Base-by-base conservation (phyloP, 2,329 filamentous ascomycete species). In the Epichloe brachyelytri region DNA sequence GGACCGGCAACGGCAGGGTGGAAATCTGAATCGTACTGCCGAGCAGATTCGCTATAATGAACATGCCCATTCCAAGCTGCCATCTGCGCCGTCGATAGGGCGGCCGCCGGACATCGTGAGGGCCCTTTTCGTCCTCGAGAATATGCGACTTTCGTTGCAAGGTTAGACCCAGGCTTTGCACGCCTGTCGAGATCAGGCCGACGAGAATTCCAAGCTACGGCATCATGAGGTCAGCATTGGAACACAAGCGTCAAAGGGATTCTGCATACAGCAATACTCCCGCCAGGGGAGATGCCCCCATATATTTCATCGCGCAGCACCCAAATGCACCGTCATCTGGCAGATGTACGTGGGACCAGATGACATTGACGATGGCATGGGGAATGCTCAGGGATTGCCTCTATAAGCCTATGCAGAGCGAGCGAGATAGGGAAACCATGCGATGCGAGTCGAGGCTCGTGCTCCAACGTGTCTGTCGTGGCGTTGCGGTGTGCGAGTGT, bases 11-110 rank as follows among this genome's bases (percentile, higher is more conserved):
- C 15, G 93, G 93, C 43, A 98, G 76, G 1, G 91, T 96, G 33
- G 93, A 96, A 65, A 98, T 97, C 70, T 98, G 93, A 53, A 98
- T 93, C 38, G 88, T 91, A 70, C 90, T 96, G 53, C 93, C 93
- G 51, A 97, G 77, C 51, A 98, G 77, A 66, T 98, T 98, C 55
- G 93, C 88, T 58, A 95, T 76, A 58, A 98, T 82, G 69, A 98
- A 98, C 82, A 98, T 93, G 64, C 83, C 81, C 90, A 98, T 97
- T 52, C 93, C 93, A 55, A 94, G 74, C 78, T 96, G 93, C 93
- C 93, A 98, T 77, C 89, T 79, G 62, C 90, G 80, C 62, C 93
- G 80, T 63, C 85, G 85, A 69, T 96, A 94, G 4, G 93, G 88
- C 43, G 93, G 91, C 55, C 91, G 78, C 59, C 86, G 83, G 54